Evolutionary conservation across 1,284 basidiomycete species (phyloP).

Genomic region (Lignosus rhinocerotis): DNA sequence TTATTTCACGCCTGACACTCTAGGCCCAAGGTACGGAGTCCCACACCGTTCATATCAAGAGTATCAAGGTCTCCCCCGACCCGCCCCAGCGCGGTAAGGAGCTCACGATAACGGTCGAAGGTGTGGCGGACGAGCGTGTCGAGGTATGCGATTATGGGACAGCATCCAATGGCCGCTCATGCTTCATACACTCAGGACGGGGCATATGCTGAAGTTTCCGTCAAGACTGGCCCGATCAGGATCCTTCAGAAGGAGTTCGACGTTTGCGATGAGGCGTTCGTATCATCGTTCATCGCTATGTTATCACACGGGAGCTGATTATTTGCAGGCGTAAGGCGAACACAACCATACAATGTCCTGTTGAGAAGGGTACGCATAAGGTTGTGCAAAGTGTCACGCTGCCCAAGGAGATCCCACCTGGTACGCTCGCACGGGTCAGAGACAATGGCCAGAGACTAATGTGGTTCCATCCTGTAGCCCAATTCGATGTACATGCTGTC

Average conservation of each 20-base stretch:
- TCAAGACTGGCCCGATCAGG: slow-evolving; percentile 89
- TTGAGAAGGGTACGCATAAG: slow-evolving; percentile 66
- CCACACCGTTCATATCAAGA: slow-evolving; percentile 60
- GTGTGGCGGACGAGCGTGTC: slow-evolving; percentile 57
- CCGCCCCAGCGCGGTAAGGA: slow-evolving; percentile 83
- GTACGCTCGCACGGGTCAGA: slow-evolving; percentile 42
- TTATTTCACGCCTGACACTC: background rate
- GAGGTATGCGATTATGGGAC: slow-evolving; percentile 47
- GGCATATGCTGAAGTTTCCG: slow-evolving; percentile 84
- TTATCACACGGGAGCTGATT: background rate
- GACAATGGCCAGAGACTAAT: background rate
- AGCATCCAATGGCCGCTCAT: background rate
- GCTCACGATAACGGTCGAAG: slow-evolving; percentile 79
- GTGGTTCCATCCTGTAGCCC: slow-evolving; percentile 54
- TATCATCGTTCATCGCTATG: slow-evolving; percentile 23
- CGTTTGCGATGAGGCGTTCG: slow-evolving; percentile 91
- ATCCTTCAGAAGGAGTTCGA: slow-evolving; percentile 82
- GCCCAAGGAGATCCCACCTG: slow-evolving; percentile 87
- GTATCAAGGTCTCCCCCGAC: slow-evolving; percentile 73
- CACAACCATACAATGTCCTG: slow-evolving; percentile 76
- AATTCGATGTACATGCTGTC: slow-evolving; percentile 75
- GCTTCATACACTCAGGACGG: slow-evolving; percentile 63
- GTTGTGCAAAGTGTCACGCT: slow-evolving; percentile 81
- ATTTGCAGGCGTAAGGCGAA: slow-evolving; percentile 62
- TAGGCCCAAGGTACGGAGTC: slow-evolving; percentile 43